Evolutionary conservation across 345 rosid species (phyloP).

Genomic region (Ceriops decandra): DNA sequence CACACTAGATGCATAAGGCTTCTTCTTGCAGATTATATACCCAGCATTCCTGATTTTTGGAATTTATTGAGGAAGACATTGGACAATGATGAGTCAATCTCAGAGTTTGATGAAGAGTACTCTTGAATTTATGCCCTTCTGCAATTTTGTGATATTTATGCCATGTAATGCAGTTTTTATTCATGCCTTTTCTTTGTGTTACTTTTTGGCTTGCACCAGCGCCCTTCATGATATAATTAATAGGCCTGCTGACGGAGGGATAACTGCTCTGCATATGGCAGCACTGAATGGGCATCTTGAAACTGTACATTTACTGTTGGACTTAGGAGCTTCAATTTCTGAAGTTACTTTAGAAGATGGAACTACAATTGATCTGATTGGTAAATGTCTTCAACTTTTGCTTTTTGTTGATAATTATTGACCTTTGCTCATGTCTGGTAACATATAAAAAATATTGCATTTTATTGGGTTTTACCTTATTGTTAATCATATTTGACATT

Average conservation of each 20-base stretch:
- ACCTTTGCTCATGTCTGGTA: background rate
- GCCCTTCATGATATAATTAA: conserved; percentile 63
- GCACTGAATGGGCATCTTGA: conserved; percentile 86
- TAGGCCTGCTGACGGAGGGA: conserved; percentile 91
- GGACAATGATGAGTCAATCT: conserved; percentile 26
- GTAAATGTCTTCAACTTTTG: conserved; percentile 27
- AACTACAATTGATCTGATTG: conserved; percentile 89
- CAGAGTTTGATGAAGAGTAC: conserved; percentile 60
- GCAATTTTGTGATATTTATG: background rate
- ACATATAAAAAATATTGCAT: background rate
- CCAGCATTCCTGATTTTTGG: conserved; percentile 62
- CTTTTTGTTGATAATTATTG: background rate
- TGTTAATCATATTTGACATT: background rate
- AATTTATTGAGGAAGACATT: conserved; percentile 38
- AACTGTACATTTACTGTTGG: conserved; percentile 74
- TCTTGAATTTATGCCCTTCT: background rate
- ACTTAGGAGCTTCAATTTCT: conserved; percentile 78
- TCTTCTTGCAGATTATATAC: conserved; percentile 82
- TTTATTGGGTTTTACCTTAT: background rate
- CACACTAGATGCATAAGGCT: conserved; percentile 82
- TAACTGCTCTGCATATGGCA: conserved; percentile 93
- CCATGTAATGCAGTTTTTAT: background rate
- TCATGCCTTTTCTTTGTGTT: conserved; percentile 6
- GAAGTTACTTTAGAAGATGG: conserved; percentile 88
- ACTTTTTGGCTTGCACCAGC: conserved; percentile 32